phyloP scores from a whole-genome alignment of 805 yeast genomes.

The Yamadazyma laniorum region DNA sequence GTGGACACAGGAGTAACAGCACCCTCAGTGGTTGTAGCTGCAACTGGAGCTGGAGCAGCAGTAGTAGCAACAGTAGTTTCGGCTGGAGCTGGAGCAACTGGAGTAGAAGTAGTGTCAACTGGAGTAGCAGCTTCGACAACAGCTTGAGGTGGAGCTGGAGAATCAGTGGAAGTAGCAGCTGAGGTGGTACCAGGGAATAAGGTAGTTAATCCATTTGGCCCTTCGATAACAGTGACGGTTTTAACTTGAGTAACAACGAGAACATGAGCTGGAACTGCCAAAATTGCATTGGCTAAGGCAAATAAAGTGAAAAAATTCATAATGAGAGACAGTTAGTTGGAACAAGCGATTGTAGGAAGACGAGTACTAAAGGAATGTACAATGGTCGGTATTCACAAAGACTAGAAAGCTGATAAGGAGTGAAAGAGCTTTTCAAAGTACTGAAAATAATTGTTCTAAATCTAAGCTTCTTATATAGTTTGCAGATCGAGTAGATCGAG shows the following conservation, averaged over 20 bases:
- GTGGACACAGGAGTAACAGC: conserved; percentile 12
- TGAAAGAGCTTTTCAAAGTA: conserved; percentile 8
- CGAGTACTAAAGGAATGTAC: conserved; percentile 3
- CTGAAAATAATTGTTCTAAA: conserved; percentile 3
- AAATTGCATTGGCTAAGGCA: conserved; percentile 18
- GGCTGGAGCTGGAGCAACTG: conserved; percentile 7
- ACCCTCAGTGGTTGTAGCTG: conserved; percentile 8
- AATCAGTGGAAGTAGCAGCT: conserved; percentile 4
- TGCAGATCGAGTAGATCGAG: no score
- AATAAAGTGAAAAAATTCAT: conserved; percentile 15
- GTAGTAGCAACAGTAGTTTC: conserved; percentile 8
- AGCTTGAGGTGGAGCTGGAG: conserved; percentile 7
- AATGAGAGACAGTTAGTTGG: conserved; percentile 6
- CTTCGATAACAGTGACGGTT: conserved; percentile 18
- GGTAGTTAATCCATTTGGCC: conserved; percentile 7
- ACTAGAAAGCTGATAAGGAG: conserved; percentile 5
- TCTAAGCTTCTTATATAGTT: conserved; percentile 1
- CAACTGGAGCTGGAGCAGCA: conserved; percentile 8
- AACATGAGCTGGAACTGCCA: conserved; percentile 28
- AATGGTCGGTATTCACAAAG: no score
- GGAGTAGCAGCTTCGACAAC: neutral
- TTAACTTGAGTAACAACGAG: conserved; percentile 23
- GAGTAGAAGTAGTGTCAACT: conserved; percentile 8
- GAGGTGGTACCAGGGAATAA: conserved; percentile 1
- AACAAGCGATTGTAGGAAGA: conserved; percentile 1